Evolutionary conservation across 495 filamentous ascomycete genomes (phyloP).

Genomic region (Hyaloscypha finlandica): DNA sequence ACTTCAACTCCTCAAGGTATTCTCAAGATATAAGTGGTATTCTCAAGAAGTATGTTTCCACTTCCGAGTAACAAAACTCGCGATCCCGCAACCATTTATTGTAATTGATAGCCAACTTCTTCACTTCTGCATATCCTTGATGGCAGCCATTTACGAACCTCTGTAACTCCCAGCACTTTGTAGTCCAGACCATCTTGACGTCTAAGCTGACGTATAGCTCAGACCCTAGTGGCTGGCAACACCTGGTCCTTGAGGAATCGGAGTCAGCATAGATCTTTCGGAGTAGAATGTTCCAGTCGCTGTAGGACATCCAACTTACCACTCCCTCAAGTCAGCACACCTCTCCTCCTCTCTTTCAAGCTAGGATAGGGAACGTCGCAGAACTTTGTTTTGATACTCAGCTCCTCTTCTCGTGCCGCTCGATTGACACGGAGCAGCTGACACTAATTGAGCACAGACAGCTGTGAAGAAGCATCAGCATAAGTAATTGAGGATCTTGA

Average conservation of each 20-base stretch:
- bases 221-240: too few relatives aligned
- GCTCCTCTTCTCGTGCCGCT: neutral
- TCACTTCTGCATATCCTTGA: neutral
- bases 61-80: neutral
- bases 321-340: too few relatives aligned
- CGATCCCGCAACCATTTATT: neutral
- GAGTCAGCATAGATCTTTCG: too few relatives aligned
- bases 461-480: too few relatives aligned
- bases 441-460: neutral
- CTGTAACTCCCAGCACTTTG: too few relatives aligned
- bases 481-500: neutral
- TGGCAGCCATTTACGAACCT: neutral
- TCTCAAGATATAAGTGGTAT: neutral
- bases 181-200: too few relatives aligned
- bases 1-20: neutral
- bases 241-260: too few relatives aligned
- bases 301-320: too few relatives aligned
- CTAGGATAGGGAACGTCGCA: too few relatives aligned
- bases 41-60: neutral
- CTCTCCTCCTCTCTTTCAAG: too few relatives aligned
- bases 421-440: neutral
- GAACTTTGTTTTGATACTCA: neutral
- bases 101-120: neutral
- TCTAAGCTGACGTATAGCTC: too few relatives aligned
- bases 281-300: too few relatives aligned